Evolutionary conservation across 1,284 basidiomycete genomes (phyloP).

Genomic region (Ustilago nuda): DNA sequence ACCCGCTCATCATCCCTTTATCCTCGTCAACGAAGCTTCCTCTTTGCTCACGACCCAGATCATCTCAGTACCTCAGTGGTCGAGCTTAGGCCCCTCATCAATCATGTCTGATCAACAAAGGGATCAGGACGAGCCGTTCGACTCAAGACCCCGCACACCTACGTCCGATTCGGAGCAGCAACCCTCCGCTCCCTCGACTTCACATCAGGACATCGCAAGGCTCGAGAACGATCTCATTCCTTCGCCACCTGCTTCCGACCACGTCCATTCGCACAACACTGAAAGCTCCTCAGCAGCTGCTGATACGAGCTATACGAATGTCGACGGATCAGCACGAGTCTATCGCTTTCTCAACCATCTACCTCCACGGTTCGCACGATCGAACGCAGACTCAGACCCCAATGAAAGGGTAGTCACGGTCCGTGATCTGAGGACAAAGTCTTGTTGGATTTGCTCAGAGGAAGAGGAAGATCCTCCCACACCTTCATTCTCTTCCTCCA

Average conservation of each 20-base stretch:
- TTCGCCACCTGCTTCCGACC: conserved; percentile 27
- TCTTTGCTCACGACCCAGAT: background rate
- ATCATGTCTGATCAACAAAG: conserved; percentile 16
- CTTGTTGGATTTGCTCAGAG: conserved; percentile 64
- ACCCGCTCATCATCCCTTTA: background rate
- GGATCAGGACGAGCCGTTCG: conserved; percentile 10
- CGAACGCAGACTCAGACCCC: conserved; percentile 12
- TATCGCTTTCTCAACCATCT: conserved; percentile 37
- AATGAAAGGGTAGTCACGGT: conserved; percentile 50
- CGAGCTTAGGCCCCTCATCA: background rate
- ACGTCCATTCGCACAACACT: background rate
- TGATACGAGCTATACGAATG: conserved; percentile 18
- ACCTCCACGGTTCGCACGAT: conserved; percentile 23
- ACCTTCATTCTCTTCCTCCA: background rate
- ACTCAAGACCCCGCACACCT: conserved; percentile 16
- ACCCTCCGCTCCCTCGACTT: background rate
- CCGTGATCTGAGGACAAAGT: conserved; percentile 51
- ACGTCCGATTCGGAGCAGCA: background rate
- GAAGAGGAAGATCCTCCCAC: conserved; percentile 52
- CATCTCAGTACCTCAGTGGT: background rate
- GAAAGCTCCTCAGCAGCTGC: background rate
- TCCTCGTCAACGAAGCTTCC: background rate
- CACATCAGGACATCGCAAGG: conserved; percentile 15
- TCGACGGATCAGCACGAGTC: conserved; percentile 35
- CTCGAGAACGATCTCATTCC: conserved; percentile 42